Percentiles rank a stretch among this genome's conserved stretches.
phyloP scores from a whole-genome alignment of 768 basidiomycete genomes.

The Cantharellus cinnabarinus region DNA sequence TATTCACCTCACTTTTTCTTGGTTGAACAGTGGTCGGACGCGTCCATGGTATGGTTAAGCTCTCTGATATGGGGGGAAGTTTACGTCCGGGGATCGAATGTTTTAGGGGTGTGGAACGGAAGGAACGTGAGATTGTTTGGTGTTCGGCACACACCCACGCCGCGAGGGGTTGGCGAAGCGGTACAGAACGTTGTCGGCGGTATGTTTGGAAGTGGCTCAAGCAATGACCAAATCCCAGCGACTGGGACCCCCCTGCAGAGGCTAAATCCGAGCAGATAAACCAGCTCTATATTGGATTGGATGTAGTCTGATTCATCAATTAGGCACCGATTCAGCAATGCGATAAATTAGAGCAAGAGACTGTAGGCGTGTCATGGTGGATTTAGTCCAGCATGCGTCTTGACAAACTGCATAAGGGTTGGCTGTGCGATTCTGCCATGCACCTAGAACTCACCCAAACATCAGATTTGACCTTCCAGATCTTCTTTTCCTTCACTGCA shows the following conservation, averaged over 20 bases:
- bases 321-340: no score
- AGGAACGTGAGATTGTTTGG: conserved; percentile 81
- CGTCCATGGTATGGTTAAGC: conserved; percentile 79
- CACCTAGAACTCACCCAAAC: conserved; percentile 5
- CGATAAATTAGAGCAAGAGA: background rate
- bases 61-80: conserved; percentile 91
- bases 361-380: background rate
- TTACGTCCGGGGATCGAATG: conserved; percentile 75
- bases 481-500: conserved; percentile 36
- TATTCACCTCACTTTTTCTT: conserved; percentile 2
- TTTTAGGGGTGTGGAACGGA: conserved; percentile 75
- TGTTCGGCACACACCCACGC: conserved; percentile 53
- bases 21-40: conserved; percentile 65
- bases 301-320: no score
- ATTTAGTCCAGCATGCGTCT: conserved; percentile 32
- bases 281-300: no score
- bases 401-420: no score
- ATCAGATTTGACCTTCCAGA: conserved; percentile 44
- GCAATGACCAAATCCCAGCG: no score
- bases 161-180: conserved; percentile 26
- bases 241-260: no score
- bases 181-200: conserved; percentile 70
- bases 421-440: no score
- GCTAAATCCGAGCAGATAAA: no score
- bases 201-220: conserved; percentile 13